These are phyloP conservation scores for Jackrogersella multiformis DNA, from an alignment of 495 filamentous ascomycete genomes.

Conservation along the genomic window DNA sequence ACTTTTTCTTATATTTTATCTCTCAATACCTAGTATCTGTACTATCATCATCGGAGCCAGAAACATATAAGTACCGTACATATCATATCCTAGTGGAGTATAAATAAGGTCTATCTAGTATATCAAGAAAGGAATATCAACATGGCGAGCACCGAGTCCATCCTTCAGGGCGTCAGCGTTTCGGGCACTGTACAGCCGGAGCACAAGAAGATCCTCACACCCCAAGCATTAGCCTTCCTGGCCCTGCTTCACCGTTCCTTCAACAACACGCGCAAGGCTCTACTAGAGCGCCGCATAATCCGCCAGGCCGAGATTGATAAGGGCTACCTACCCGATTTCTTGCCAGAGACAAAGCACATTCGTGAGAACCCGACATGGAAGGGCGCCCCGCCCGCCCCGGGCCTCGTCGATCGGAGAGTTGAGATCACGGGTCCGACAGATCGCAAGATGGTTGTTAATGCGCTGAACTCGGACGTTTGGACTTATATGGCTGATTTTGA, in stretches of 20 bases:
- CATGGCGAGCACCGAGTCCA: conserved; percentile 76
- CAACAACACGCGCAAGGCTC: conserved; percentile 86
- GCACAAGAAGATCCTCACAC: conserved; percentile 89
- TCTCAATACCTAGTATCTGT: background rate
- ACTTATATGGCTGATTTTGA: conserved; percentile 99
- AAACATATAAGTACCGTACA: background rate
- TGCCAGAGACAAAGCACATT: conserved; percentile 95
- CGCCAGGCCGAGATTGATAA: conserved; percentile 96
- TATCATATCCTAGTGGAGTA: conserved; percentile 4
- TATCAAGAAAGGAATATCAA: conserved; percentile 32
- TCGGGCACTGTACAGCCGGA: conserved; percentile 79
- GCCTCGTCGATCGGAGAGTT: conserved; percentile 92
- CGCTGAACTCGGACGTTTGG: conserved; percentile 96
- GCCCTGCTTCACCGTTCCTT: conserved; percentile 94
- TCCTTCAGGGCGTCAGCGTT: conserved; percentile 89
- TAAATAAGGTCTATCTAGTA: background rate
- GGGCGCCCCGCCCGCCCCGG: conserved; percentile 91
- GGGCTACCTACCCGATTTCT: conserved; percentile 90
- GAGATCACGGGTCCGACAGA: conserved; percentile 99
- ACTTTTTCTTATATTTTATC: background rate
- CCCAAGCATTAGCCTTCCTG: conserved; percentile 90
- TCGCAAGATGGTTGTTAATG: conserved; percentile 99
- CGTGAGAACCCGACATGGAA: conserved; percentile 95
- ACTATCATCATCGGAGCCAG: background rate
- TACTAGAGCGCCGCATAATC: conserved; percentile 83